Base-by-base conservation (phyloP, 2,329 filamentous ascomycete species). In the Cladophialophora chaetospira region DNA sequence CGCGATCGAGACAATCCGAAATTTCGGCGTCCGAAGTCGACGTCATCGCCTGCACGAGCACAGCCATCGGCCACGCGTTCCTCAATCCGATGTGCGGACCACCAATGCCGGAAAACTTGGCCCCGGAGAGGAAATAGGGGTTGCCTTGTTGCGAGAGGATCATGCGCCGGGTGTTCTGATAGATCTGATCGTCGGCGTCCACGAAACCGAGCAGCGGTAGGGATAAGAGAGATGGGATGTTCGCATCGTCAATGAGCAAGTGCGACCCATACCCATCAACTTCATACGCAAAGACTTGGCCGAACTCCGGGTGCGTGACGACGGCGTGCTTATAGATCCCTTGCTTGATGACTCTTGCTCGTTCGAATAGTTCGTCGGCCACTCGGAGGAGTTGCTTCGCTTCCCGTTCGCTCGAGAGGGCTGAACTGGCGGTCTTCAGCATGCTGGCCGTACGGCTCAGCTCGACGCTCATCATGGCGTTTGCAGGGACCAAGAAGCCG, bases 1-100 rank as follows among this genome's bases (percentile, higher is more conserved):
- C 94, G 28, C 87, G 72, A 5, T 84, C 77, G 23, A 99, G 73
- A 61, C 88, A 89, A 46, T 83, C 79, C 58, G 74, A 77, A 62
- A 99, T 97, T 75, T 99, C 94, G 13, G 63, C 62, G 0, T 80
- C 78, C 55, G 92, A 80, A 48, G 93, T 82, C 4, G 86, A 88
- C 0, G 94, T 99, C 81, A 94, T 91, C 2, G 90, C 91, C 73
- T 97, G 92, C 17, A 97, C 83, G 6, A 99, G 79, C 61, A 97
- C 77, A 70, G 89, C 94, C 91, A 99, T 97, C 0, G 94, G 94
- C 94, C 94, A 99, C 5, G 93, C 94, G 64, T 96, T 89, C 66
- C 83, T 78, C n/a, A 96, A 76, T 0, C 94, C 94, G 64, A 97
- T 73, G 63, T 87, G 84, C 28, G 84, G 84, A 1, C 91, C 94